Percentiles rank a stretch among this genome's conserved stretches.
Evolutionary conservation across 768 basidiomycete genomes (phyloP).

Genomic region (Termitomyces sp.): DNA sequence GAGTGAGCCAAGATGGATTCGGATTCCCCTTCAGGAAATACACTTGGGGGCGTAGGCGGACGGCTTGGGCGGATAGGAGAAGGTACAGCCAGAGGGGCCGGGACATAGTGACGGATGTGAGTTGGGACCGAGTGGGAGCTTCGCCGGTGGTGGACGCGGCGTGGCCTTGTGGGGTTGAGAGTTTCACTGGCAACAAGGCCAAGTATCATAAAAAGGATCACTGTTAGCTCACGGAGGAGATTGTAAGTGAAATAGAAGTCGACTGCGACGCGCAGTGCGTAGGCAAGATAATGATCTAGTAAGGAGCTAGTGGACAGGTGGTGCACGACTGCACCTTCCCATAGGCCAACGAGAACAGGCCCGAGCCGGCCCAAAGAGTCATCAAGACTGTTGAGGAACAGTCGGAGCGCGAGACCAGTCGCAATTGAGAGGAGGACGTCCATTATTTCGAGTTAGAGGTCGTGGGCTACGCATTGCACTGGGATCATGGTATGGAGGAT

Average conservation of each 20-base stretch:
- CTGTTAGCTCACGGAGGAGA: slow-evolving; percentile 26
- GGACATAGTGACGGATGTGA: slow-evolving; percentile 27
- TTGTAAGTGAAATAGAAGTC: slow-evolving; percentile 38
- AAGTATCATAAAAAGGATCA: slow-evolving; percentile 35
- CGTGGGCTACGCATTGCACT: slow-evolving; percentile 11
- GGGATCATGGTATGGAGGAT: neutral
- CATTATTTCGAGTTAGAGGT: slow-evolving; percentile 24
- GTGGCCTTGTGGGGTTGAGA: slow-evolving; percentile 23
- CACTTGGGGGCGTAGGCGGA: slow-evolving; percentile 36
- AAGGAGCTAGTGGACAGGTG: slow-evolving; percentile 26
- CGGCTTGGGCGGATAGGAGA: slow-evolving; percentile 19
- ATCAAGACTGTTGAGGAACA: slow-evolving; percentile 25
- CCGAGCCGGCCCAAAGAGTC: slow-evolving; percentile 24
- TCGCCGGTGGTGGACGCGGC: slow-evolving; percentile 24
- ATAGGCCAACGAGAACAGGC: slow-evolving; percentile 45
- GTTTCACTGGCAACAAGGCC: slow-evolving; percentile 31
- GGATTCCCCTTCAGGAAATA: slow-evolving; percentile 32
- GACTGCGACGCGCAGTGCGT: slow-evolving; percentile 36
- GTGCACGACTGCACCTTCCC: slow-evolving; percentile 61
- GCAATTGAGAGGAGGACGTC: slow-evolving; percentile 37
- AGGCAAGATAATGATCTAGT: slow-evolving; percentile 38
- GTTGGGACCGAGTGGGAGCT: slow-evolving; percentile 21
- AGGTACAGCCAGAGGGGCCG: slow-evolving; percentile 1
- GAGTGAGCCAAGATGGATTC: slow-evolving; percentile 27
- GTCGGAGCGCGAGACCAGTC: slow-evolving; percentile 38